Percentiles rank a stretch among this genome's conserved stretches.
These are phyloP conservation scores for Leucocoprinus birnbaumii DNA, from an alignment of 768 basidiomycete species.

Conservation along the genomic window DNA sequence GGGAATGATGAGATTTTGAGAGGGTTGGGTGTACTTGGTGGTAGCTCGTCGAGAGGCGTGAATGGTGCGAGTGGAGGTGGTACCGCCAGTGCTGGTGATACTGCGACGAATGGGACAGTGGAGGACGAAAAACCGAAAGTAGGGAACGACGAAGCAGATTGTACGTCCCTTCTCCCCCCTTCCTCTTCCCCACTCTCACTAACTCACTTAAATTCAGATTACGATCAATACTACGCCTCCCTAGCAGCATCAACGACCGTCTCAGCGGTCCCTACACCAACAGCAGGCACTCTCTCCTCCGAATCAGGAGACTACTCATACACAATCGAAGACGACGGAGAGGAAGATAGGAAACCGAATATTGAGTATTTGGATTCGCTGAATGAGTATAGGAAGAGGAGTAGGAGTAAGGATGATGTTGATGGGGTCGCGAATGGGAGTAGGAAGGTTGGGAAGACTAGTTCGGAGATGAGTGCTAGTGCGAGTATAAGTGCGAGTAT, in stretches of 20 bases:
- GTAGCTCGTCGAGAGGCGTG: slow-evolving; percentile 20
- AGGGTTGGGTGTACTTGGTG: slow-evolving; percentile 59
- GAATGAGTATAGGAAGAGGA: slow-evolving; percentile 73
- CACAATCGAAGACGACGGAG: slow-evolving; percentile 33
- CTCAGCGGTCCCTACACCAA: slow-evolving; percentile 61
- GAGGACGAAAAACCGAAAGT: slow-evolving; percentile 41
- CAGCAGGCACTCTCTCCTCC: slow-evolving; percentile 49
- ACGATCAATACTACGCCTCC: slow-evolving; percentile 81
- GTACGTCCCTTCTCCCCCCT: slow-evolving; percentile 33
- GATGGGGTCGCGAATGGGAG: slow-evolving; percentile 24
- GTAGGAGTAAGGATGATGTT: slow-evolving; percentile 62
- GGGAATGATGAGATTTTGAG: slow-evolving; percentile 68
- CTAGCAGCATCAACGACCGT: slow-evolving; percentile 58
- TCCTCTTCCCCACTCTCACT: neutral
- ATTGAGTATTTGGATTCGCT: slow-evolving; percentile 66
- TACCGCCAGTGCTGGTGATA: slow-evolving; percentile 15
- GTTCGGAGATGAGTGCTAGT: slow-evolving; percentile 19
- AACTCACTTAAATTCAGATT: slow-evolving; percentile 45
- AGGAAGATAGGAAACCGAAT: slow-evolving; percentile 69
- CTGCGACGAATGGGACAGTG: slow-evolving; percentile 10
- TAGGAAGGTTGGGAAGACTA: slow-evolving; percentile 35
- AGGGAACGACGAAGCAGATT: slow-evolving; percentile 55
- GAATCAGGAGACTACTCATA: slow-evolving; percentile 31
- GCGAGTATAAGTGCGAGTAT: slow-evolving; percentile 14
- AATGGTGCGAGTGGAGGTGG: neutral